Evolutionary conservation across 352 stramenopile species (phyloP), one percentile per base, ranked within the genome.

Genomic region (Pythium biforme): DNA sequence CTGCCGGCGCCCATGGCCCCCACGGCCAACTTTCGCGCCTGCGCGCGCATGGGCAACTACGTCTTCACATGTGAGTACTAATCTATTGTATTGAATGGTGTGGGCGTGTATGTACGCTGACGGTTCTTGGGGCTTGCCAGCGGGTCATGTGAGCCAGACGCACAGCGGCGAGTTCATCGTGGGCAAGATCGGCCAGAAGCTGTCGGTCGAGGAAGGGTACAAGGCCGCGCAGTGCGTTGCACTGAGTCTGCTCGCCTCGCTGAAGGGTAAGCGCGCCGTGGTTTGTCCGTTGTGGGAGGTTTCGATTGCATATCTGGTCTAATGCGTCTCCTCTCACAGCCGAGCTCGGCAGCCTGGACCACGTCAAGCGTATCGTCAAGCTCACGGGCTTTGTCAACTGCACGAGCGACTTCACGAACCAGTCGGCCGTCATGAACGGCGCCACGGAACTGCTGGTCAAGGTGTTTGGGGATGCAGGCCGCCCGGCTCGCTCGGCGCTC

Each of bases 361-460:
- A 81, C n/a, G 76, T 98, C 55, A 91, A 83, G 66, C 77, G 88
- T 58, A 78, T 98, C 48, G 89, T 98, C 41, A 98, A 98, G 79
- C 68, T 98, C 45, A 85, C 94, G 43, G 94, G 93, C 34, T 98
- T 98, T 73, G 92, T 98, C 12, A 95, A 97, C 72, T 97, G 88
- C 62, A 73, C 86, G 27, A 80, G 94, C 56, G 83, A 81, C 49
- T 97, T 97, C 74, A 66, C 74, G 14, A 69, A 79, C 45, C 92
- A 98, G 71, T 88, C 92, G 9, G 64, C 72, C 12, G 93, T 98
- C 0, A 90, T 98, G 66, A 98, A 98, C 77, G 94, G 94, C 43
- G 88, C 83, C 23, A 97, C 86, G 14, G 92, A 99, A 69, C 62
- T 97, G 3, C 74, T 88, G 34, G 64, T 70, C 23, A 69, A 97